These are phyloP conservation scores for Zymoseptoria crescenta DNA, from an alignment of 2,329 filamentous ascomycete species.

Conservation along the genomic window DNA sequence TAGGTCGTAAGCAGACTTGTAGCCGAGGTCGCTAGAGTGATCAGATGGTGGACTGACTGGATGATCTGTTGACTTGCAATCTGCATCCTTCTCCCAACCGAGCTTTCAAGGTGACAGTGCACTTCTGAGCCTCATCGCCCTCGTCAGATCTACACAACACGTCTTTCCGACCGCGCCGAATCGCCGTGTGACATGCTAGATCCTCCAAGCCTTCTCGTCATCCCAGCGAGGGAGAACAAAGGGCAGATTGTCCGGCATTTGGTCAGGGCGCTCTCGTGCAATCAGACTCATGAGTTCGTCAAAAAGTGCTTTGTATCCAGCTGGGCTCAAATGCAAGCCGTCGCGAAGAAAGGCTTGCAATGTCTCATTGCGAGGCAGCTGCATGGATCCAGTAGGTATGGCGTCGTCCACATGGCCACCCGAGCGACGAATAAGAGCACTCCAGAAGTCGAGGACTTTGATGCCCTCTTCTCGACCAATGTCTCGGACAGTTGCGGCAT, in stretches of 20 bases:
- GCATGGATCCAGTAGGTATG: conserved; percentile 43
- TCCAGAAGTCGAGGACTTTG: conserved; percentile 71
- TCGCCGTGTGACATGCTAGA: neutral
- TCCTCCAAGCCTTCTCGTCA: conserved; percentile 20
- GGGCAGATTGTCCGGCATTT: conserved; percentile 44
- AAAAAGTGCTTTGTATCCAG: conserved; percentile 50
- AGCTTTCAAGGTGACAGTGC: neutral
- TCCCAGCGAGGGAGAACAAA: conserved; percentile 50
- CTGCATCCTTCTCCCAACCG: neutral
- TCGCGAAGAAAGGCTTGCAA: conserved; percentile 48
- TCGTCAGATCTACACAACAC: too few relatives aligned
- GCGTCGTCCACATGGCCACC: conserved; percentile 40
- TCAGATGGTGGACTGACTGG: neutral
- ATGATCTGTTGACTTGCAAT: neutral
- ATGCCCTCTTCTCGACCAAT: conserved; percentile 50
- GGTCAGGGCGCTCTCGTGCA: conserved; percentile 45
- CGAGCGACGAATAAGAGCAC: conserved; percentile 61
- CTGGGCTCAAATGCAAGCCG: conserved; percentile 52
- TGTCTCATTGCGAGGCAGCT: conserved; percentile 50
- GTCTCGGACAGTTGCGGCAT: conserved; percentile 56
- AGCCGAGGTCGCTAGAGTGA: neutral
- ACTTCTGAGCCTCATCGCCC: neutral
- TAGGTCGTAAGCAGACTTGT: neutral
- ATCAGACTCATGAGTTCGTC: conserved; percentile 48
- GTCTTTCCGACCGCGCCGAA: neutral